Evolutionary conservation across 2,329 filamentous ascomycete species (phyloP).

Genomic region (Fusarium buharicum): DNA sequence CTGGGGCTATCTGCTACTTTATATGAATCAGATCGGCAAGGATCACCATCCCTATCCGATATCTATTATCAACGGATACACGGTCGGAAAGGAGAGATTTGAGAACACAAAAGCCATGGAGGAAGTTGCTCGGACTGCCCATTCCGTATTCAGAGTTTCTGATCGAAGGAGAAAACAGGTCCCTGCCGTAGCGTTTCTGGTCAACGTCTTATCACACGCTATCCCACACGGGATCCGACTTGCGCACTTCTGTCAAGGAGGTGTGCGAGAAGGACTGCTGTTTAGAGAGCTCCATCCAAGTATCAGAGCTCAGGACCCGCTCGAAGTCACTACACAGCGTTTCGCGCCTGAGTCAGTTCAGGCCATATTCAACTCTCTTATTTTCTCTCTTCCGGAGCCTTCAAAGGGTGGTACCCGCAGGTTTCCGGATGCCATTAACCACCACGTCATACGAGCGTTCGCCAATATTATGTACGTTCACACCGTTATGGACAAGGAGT

Average conservation of each 20-base stretch:
- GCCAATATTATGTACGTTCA: conserved; percentile 25
- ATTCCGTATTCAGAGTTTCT: conserved; percentile 25
- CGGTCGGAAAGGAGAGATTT: conserved; percentile 17
- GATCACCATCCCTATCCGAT: conserved; percentile 17
- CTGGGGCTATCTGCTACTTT: conserved; percentile 27
- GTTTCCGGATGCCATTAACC: conserved; percentile 19
- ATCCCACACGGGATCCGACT: conserved; percentile 24
- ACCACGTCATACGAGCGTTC: conserved; percentile 13
- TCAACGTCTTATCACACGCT: conserved; percentile 19
- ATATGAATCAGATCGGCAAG: conserved; percentile 18
- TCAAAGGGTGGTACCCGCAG: conserved; percentile 10
- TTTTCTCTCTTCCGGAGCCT: conserved; percentile 10
- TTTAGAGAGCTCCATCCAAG: conserved; percentile 21
- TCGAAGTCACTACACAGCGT: conserved; percentile 21
- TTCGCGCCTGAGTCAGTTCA: conserved; percentile 21
- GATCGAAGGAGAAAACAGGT: conserved; percentile 25
- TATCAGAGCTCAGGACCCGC: conserved; percentile 21
- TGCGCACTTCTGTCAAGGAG: conserved; percentile 28
- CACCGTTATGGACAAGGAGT: conserved; percentile 26
- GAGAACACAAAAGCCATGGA: conserved; percentile 29
- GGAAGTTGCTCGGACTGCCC: conserved; percentile 25
- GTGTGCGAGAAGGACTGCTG: conserved; percentile 22
- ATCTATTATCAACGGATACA: conserved; percentile 26
- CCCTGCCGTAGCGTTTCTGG: conserved; percentile 21
- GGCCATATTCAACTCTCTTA: conserved; percentile 6